phyloP scores from a whole-genome alignment of 225 moss, liverwort and hornwort species.

The Rhytidiadelphus loreus region DNA sequence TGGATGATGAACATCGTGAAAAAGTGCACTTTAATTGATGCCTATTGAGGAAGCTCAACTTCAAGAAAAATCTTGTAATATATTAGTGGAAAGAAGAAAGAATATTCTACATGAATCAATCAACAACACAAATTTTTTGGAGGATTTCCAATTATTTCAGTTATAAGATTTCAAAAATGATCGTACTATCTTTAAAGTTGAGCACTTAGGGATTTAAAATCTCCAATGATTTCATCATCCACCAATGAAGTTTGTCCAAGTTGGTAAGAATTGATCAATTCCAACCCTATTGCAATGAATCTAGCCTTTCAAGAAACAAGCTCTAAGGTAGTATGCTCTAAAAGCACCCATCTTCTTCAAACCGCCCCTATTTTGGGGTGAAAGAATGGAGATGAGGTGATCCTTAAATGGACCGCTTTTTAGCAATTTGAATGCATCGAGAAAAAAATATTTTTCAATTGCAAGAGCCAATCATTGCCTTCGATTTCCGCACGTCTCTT shows the following conservation, averaged over 20 bases:
- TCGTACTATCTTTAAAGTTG: neutral
- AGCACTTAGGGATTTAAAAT: neutral
- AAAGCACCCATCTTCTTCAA: no score
- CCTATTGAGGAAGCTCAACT: accelerated
- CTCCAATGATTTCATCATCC: no score
- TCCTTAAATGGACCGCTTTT: no score
- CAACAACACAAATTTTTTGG: neutral
- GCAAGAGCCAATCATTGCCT: no score
- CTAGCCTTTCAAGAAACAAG: neutral
- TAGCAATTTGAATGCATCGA: no score
- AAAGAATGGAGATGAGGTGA: no score
- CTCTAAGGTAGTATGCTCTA: no score
- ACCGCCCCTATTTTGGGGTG: no score
- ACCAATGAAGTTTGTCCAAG: neutral
- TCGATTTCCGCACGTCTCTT: no score
- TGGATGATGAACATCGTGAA: neutral
- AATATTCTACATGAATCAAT: neutral
- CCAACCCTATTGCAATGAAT: no score
- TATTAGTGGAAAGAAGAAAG: neutral
- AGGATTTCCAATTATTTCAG: neutral
- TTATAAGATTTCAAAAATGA: neutral
- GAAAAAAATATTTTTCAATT: no score
- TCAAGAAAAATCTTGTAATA: no score
- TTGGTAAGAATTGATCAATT: neutral
- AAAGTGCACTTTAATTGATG: neutral